Percentiles rank a stretch among this genome's conserved stretches.
Evolutionary conservation across 306 rosid genomes (phyloP).

Genomic region (Styphnolobium japonicum): DNA sequence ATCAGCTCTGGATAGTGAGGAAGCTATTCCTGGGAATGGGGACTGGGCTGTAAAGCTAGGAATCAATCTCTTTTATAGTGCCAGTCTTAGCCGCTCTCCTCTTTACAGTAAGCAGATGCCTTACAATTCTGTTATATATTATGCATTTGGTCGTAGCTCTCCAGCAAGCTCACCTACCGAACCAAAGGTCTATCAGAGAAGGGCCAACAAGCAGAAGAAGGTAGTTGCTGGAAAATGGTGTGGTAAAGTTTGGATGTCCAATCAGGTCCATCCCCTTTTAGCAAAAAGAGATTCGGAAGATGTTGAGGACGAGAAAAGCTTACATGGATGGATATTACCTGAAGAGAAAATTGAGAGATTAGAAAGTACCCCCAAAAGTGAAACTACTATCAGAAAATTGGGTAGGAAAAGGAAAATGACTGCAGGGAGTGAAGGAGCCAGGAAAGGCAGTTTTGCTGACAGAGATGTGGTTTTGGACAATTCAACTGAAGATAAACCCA

Average conservation of each 20-base stretch:
- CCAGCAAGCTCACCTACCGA: conserved; percentile 52
- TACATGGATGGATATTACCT: conserved; percentile 45
- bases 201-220: conserved; percentile 70
- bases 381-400: conserved; percentile 44
- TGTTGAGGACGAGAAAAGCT: conserved; percentile 45
- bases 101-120: conserved; percentile 99
- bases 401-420: conserved; percentile 75
- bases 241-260: conserved; percentile 98
- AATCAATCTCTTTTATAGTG: conserved; percentile 95
- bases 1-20: conserved; percentile 88
- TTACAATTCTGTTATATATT: conserved; percentile 86
- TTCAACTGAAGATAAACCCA: conserved; percentile 37
- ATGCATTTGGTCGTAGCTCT: conserved; percentile 83
- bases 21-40: conserved; percentile 80
- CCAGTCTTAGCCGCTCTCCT: conserved; percentile 87
- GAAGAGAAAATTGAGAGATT: conserved; percentile 59
- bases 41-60: conserved; percentile 99
- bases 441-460: conserved; percentile 52
- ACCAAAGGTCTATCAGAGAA: conserved; percentile 67
- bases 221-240: conserved; percentile 98
- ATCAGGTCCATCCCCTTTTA: conserved; percentile 88
- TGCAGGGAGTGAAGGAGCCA: conserved; percentile 32
- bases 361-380: conserved; percentile 40
- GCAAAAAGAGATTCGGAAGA: conserved; percentile 63
- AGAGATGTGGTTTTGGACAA: conserved; percentile 37